Evolutionary conservation across 2,329 filamentous ascomycete genomes (phyloP), one percentile per base, ranked within the genome.

Genomic region (Colletotrichum orchidophilum): DNA sequence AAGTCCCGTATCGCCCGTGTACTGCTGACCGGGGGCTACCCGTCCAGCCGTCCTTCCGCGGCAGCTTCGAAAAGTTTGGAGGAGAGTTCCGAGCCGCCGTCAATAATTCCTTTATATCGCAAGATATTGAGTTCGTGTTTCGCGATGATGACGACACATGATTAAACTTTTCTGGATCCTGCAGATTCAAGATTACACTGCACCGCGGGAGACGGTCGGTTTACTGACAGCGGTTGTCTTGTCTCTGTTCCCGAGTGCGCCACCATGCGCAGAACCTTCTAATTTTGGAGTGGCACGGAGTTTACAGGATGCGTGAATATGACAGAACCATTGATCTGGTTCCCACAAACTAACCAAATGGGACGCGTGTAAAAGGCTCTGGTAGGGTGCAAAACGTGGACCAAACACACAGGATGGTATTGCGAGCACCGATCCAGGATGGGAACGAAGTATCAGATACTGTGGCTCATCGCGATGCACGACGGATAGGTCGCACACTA

Each of bases 381-480:
- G 11, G 42, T 15, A 60, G 35, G 21, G 42, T 64, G 55, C 49
- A 55, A 57, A 52, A 70, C 67, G 29, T 50, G 66, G 49, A 15
- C 54, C 49, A 50, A 50, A 53, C 29, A 57, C 53, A 70, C 39
- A 24, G 24, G 39, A 55, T 29, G 60, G 53, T 64, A 21, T 61
- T 57, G 54, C 54, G 60, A 53, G 61, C 60, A 64, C 61, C 61
- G 26, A 50, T 29, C 49, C 49, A 24, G 66, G 27, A 50, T 29
- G 61, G 49, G 49, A 70, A 72, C 57, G 42, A 39, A 27, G 59
- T 70, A 65, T 70, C 49, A 65, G 60, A 70, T 55, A 29, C 59
- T 26, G 61, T 66, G 57, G 39, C 39, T 46, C 39, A 46, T 46
- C 39, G 39, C 39, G 18, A 29, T 35, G 39, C 54, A 55, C 29